Conservation (phyloP, 202 grass and related monocot genomes). For the Panicum hallii region DNA sequence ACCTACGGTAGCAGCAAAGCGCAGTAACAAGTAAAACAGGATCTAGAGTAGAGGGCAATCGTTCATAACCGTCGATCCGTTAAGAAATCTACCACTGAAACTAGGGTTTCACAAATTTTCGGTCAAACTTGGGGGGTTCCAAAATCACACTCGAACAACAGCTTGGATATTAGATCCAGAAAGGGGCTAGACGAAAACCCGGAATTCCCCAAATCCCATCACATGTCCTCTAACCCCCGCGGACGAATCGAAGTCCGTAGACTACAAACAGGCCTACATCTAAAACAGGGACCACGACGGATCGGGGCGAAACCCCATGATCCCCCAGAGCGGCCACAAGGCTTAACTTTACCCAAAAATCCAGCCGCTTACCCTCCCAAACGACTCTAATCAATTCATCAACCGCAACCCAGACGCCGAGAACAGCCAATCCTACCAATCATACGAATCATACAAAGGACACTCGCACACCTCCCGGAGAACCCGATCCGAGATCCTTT, state of each 20-base stretch:
- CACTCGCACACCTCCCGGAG: neutral
- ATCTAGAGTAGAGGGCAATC: neutral
- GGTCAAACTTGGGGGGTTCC: neutral
- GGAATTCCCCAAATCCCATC: neutral
- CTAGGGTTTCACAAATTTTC: neutral
- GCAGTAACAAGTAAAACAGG: neutral
- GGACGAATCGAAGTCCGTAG: neutral
- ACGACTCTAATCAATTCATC: neutral
- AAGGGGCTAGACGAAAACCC: neutral
- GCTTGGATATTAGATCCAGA: neutral
- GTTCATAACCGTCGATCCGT: neutral
- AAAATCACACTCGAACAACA: neutral
- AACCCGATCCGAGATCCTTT: slow-evolving; percentile 27
- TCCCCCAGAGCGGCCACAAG: neutral
- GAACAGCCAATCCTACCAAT: neutral
- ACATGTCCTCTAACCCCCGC: neutral
- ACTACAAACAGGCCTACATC: neutral
- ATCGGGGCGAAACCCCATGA: neutral
- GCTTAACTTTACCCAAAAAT: neutral
- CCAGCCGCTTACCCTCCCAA: neutral
- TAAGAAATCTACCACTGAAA: neutral
- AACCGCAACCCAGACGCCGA: neutral
- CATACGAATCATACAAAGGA: neutral
- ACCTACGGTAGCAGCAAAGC: neutral
- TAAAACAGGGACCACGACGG: neutral